Conservation (phyloP, 768 basidiomycete genomes). For the Trametes meyenii region DNA sequence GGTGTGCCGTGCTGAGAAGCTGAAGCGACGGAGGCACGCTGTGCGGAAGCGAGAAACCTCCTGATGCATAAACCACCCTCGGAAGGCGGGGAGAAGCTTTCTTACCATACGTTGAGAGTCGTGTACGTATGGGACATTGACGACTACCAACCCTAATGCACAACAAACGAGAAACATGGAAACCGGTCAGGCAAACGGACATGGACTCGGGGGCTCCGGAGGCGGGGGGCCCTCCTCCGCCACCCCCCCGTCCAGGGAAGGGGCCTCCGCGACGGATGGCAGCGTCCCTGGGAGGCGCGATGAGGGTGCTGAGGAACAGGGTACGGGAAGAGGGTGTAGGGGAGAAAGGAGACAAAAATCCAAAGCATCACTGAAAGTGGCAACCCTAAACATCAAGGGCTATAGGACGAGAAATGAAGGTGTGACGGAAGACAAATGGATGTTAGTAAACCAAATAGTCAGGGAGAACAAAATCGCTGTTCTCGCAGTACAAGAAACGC, state of each 20-base stretch:
- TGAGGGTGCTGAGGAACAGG: not conserved
- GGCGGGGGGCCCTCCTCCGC: too few relatives aligned
- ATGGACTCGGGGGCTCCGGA: too few relatives aligned
- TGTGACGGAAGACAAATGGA: not conserved
- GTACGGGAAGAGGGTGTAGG: too few relatives aligned
- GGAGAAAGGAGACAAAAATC: not conserved
- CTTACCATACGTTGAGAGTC: not conserved
- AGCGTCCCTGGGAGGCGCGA: not conserved
- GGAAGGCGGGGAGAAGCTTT: not conserved
- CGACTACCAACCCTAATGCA: too few relatives aligned
- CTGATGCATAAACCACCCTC: not conserved
- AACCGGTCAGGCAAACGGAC: too few relatives aligned
- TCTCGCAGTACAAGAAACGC: not conserved
- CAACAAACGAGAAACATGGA: too few relatives aligned
- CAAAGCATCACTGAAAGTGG: not conserved
- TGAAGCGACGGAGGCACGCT: not conserved
- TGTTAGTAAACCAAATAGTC: not conserved
- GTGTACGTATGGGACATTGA: too few relatives aligned
- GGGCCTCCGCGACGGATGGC: too few relatives aligned
- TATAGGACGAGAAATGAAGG: not conserved
- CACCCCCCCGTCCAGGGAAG: too few relatives aligned
- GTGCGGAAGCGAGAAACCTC: not conserved
- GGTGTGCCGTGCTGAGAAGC: conserved; percentile 2
- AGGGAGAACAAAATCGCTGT: not conserved
- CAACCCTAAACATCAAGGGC: not conserved